Evolutionary conservation across 148 eudicot species (phyloP), one percentile per base, ranked within the genome.

Genomic region (Fagopyrum esculentum): DNA sequence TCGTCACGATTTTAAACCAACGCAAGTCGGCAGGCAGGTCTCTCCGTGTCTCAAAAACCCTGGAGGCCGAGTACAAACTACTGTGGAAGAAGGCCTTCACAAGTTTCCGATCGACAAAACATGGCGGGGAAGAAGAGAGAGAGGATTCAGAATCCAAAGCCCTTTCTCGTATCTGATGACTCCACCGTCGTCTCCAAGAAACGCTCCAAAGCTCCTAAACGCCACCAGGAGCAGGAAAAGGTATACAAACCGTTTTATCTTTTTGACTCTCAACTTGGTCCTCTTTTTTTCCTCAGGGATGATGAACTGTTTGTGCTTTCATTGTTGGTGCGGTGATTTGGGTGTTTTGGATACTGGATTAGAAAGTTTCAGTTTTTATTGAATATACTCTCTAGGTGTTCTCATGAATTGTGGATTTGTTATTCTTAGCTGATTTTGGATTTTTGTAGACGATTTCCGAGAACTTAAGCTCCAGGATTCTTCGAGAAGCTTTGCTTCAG

Each of bases 401-500:
- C 12, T 9, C 12, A 72, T 8, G 26, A 11, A 35, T 50, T 19
- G 54, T 48, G 13, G 46, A 10, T 47, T 40, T 40, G 6, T 73
- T 15, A 12, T 75, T 26, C 16, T 16, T 19, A 5, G 26, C 66
- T 74, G 60, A n/a, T 49, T 50, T 55, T 55, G 2, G 6, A 74
- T 54, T 46, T 55, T 54, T 76, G 44, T 84, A 93, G 98, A 78
- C 80, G 78, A 85, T 94, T 78, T 84, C 93, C 7, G 74, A 81
- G 69, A 81, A 73, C 7, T 79, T 89, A 79, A 95, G 96, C 74
- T 89, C 89, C 9, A 95, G 87, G 81, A 92, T 95, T 44, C 78
- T 95, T 54, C 88, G 77, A 56, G 96, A 90, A 81, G 98, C 98
- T 4, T 73, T 82, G 2, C 68, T 84, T 45, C 98, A 95, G 86